Base-by-base conservation (phyloP, 495 filamentous ascomycete genomes). In the Amniculicola lignicola region DNA sequence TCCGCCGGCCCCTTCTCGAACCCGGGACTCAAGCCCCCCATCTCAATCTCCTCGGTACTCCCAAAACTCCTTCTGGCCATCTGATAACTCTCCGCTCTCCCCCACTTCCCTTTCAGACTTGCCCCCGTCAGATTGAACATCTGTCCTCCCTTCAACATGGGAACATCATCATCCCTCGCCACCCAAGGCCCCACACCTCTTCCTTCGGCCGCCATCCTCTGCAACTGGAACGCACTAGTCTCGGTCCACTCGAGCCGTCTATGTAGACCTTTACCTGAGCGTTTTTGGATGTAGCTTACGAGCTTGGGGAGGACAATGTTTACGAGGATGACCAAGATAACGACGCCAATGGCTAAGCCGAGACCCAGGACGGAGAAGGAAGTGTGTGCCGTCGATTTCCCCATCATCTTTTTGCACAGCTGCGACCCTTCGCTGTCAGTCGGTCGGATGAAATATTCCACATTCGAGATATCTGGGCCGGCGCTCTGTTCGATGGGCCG, bases 131-230 rank as follows among this genome's bases (percentile, higher is more conserved):
- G 29, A 44, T 45, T 57, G 19, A 58, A 58, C 2, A 31, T 4
- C 14, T 37, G 15, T 22, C 35, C 47, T 11, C 29, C 22, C 11
- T 51, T 40, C 46, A 7, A 22, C 23, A 53, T 16, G 0, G 61
- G 61, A 4, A 64, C 57, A 37, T 46, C 33, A n/a, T 44, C 14
- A 15, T 63, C 60, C 16, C 19, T 38, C 1, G 43, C 49, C 11
- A 46, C 18, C 62, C 62, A 65, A 0, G 56, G 45, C 14, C 57
- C 57, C 23, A 65, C 38, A 0, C 58, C 58, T 1, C 40, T 5
- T 16, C 62, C 62, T 27, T 65, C 57, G 10, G 40, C 56, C 2
- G 57, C 62, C 24, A 65, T 52, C 1, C 62, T 15, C 42, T 65
- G 62, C 14, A 65, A 36, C 35, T 65, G 62, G 14, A 65, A 52